Evolutionary conservation across 148 eudicot species (phyloP).

Genomic region (Silene uniflora): DNA sequence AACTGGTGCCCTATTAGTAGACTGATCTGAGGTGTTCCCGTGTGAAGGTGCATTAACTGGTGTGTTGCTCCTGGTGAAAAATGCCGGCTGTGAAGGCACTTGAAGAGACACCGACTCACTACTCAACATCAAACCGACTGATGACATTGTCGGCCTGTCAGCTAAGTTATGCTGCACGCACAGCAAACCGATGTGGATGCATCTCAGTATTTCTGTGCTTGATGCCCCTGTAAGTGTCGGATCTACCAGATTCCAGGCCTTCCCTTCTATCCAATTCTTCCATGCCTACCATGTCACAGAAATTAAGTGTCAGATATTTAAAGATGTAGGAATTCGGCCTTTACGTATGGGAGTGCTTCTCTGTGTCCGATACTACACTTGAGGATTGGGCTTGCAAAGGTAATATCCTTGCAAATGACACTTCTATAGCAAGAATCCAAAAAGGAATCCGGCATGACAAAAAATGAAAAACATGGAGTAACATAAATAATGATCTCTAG

Average conservation of each 20-base stretch:
- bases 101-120: constrained; percentile 26
- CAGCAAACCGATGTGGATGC: constrained; percentile 28
- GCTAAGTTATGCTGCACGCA: constrained; percentile 40
- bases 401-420: too few relatives aligned
- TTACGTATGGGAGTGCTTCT: too few relatives aligned
- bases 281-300: constrained; percentile 19
- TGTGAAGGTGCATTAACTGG: background rate
- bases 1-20: constrained; percentile 4
- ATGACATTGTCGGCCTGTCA: constrained; percentile 39
- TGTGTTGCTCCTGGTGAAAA: constrained; percentile 15
- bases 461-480: too few relatives aligned
- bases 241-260: constrained; percentile 23
- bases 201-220: constrained; percentile 20
- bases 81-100: constrained; percentile 30
- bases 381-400: too few relatives aligned
- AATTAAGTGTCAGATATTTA: too few relatives aligned
- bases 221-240: constrained; percentile 17
- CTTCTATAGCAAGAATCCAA: too few relatives aligned
- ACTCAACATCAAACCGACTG: constrained; percentile 37
- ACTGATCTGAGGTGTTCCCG: background rate
- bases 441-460: too few relatives aligned
- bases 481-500: background rate
- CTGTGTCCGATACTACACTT: too few relatives aligned
- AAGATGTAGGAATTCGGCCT: too few relatives aligned
- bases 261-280: constrained; percentile 27